Evolutionary conservation across 2,329 filamentous ascomycete species (phyloP), one percentile per base, ranked within the genome.

Genomic region (Tothia fuscella): DNA sequence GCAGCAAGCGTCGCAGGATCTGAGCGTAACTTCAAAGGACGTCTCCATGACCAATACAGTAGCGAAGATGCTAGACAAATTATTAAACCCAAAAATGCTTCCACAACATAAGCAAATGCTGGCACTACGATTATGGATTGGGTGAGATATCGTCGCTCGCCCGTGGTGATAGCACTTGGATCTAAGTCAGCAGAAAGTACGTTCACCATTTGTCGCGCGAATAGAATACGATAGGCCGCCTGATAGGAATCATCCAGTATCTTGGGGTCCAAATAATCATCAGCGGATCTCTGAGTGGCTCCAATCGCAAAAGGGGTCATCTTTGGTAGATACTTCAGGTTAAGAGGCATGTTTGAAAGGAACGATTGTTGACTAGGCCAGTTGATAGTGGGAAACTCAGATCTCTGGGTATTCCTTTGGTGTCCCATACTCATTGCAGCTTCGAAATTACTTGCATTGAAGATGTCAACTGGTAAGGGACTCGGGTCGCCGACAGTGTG

Each of bases 141-240:
- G 0, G 50, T 56, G 0, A 9, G 46, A 13, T 57, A 51, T 5
- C 41, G 16, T 1, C 47, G 45, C 2, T 41, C 29, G 1, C 60
- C 57, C 1, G 20, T 42, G 33, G 9, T 40, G 36, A 28, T 31
- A 14, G 24, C 35, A 6, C 37, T 51, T 13, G 25, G 12, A 1
- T 9, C 4, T 5, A 53, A 43, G 5, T 51, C 40, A 0, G 22
- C 9, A 0, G 38, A 43, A 0, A 64, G 43, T 1, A 62, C 46
- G 5, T 62, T 55, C 0, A 49, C 45, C 53, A 65, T 54, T 0
- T 51, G 44, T 1, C 60, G 50, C 0, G 61, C 47, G 32, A 71
- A 68, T 0, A 70, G 47, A 0, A 71, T 22, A 12, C 60, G 51
- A 41, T 70, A 66, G 0, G 63, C 63, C 2, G 53, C 51, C 21